Evolutionary conservation across 805 yeast genomes (phyloP), one percentile per base, ranked within the genome.

Genomic region (Hanseniaspora nectarophila): DNA sequence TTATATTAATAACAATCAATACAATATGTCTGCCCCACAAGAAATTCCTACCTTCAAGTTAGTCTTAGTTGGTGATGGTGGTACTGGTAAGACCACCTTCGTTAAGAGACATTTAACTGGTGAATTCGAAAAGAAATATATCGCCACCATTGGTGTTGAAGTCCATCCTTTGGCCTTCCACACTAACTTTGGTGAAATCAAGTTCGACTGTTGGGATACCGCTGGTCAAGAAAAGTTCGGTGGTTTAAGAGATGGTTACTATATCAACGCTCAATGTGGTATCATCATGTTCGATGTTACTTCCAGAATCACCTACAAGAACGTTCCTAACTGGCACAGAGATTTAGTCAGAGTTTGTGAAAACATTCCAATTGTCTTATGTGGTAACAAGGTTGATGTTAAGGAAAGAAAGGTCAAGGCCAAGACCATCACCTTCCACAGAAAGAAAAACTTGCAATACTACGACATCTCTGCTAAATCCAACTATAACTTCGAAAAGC

Each of bases 301-400:
- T 58, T 88, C 97, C 51, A 89, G 99, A 79, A 90, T 92, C 76
- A 92, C 98, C 62, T 92, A 92, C 78, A 92, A 92, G 79, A 92
- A 92, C 74, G 99, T 92, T 70, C 98, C 99, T 72, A 94, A 92
- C 85, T 92, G 99, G 99, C 97, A 94, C 83, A 85, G 98, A 77
- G 99, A 92, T 74, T 80, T 92, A 69, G 97, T 92, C 59, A 87
- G 99, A 76, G 99, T 92, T 59, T 92, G 99, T 77, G 99, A 92
- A 77, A 92, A 90, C 81, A 92, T 92, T 64, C 99, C 99, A 65
- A 92, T 92, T 66, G 99, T 92, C 56, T 78, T 92, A 61, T 87
- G 96, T 77, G 99, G 99, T 76, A 92, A 92, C 85, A 92, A 92
- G 77, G 99, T 92, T 64, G 99, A 92, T 72, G 98, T 92, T 62